Conservation (phyloP, 371 early-diverging fungal species). For the Coemansia sp. region DNA sequence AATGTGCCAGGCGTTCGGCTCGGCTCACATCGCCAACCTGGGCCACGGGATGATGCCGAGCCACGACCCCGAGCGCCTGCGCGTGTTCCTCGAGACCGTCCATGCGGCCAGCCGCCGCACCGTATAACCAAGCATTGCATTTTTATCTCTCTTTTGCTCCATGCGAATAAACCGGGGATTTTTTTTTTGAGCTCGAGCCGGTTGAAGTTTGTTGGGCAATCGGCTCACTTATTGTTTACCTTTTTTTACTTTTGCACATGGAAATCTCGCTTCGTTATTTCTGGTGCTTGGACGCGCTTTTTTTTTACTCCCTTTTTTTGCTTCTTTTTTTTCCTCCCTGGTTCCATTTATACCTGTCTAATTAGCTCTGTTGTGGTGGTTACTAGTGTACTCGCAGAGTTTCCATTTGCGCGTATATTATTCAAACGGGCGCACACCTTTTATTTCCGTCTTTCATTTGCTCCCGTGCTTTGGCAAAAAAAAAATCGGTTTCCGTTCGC, state of each 20-base stretch:
- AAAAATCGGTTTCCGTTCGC: too few relatives aligned
- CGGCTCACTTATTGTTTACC: neutral
- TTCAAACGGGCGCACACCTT: neutral
- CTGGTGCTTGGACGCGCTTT: neutral
- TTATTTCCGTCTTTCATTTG: neutral
- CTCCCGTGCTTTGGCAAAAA: neutral
- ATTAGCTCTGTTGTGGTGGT: neutral
- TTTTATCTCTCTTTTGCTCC: neutral
- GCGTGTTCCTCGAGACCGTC: conserved; percentile 69
- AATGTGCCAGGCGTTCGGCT: conserved; percentile 81
- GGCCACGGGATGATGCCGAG: conserved; percentile 93
- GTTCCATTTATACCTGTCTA: neutral
- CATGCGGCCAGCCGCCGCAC: conserved; percentile 49
- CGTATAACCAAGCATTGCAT: conserved; percentile 4
- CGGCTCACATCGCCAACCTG: conserved; percentile 87
- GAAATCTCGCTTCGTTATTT: neutral
- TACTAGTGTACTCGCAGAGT: neutral
- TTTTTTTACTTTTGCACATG: neutral
- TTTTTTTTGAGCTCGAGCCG: neutral
- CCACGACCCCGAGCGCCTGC: conserved; percentile 72
- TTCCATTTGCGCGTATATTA: conserved; percentile 2
- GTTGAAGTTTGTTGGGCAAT: neutral
- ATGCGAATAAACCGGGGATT: too few relatives aligned
- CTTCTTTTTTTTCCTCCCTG: neutral
- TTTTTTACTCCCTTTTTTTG: neutral